Base-by-base conservation (phyloP, 1,139 yeast species). In the Zygosaccharomyces sapae region DNA sequence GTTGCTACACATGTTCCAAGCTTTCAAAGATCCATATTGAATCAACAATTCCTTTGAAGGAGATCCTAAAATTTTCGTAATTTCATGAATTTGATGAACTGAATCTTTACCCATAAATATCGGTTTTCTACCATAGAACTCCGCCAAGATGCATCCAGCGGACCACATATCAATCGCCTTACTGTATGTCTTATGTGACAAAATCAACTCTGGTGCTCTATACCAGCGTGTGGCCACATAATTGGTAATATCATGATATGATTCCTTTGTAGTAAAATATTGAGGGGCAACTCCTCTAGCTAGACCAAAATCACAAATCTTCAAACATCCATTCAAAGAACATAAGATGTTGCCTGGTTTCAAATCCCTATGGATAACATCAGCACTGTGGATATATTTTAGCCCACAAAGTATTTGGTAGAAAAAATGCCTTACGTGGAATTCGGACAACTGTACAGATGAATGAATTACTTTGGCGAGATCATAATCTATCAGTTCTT, bases 161-260 rank as follows among this genome's bases (percentile, higher is more conserved):
- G 92, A 85, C 95, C 95, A 85, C 66, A 85, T 69, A 64, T 85
- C 95, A 42, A 85, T 81, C 2, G 83, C 69, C 52, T 79, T 79
- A 19, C 76, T 70, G 59, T 81, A 70, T 47, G 68, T 70, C 49
- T 76, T 74, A 44, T 77, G 75, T 19, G 86, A 79, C 49, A 89
- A 70, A 52, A 89, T 80, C 47, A 90, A 72, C 62, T 90, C 97
- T 0, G 97, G 97, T 0, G 97, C 97, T 45, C 97, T 71, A 62
- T 90, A 90, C 96, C 96, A 90, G 51, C 97, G 71, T 0, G 97
- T 90, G 3, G 97, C 97, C 13, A 90, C 97, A 59, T 89, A 89
- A 56, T 82, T 82, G 3, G 97, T 89, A 42, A 86, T 86, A 70
- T 75, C 51, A 58, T 65, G 44, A 44, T 58, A 49, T 37, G 52